Evolutionary conservation across 768 basidiomycete genomes (phyloP).

Genomic region (Hortiboletus flavorubellus): DNA sequence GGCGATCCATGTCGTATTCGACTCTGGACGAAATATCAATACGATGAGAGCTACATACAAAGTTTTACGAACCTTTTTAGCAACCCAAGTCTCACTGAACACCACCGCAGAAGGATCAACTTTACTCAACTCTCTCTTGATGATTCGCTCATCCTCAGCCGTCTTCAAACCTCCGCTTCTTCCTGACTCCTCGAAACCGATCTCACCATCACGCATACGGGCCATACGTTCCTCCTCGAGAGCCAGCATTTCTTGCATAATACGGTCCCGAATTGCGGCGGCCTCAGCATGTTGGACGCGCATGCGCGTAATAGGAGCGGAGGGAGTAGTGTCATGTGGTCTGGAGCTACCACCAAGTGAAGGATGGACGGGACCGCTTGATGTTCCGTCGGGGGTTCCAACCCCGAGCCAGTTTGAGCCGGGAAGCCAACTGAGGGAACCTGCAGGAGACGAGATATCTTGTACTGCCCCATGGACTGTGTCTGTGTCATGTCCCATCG

Average conservation of each 20-base stretch:
- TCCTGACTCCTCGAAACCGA: slow-evolving; percentile 51
- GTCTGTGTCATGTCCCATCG: slow-evolving; percentile 3
- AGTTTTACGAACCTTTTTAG: slow-evolving; percentile 70
- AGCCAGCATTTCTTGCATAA: slow-evolving; percentile 98
- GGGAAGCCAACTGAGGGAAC: slow-evolving; percentile 49
- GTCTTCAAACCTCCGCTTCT: slow-evolving; percentile 51
- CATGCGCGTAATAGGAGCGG: slow-evolving; percentile 49
- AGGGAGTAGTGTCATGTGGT: slow-evolving; percentile 24
- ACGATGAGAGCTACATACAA: not conserved
- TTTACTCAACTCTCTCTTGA: slow-evolving; percentile 89
- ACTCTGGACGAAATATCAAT: slow-evolving; percentile 38
- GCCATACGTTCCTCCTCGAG: slow-evolving; percentile 97
- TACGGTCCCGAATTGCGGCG: slow-evolving; percentile 85
- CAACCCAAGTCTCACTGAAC: slow-evolving; percentile 91
- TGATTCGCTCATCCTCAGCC: slow-evolving; percentile 90
- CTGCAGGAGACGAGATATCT: slow-evolving; percentile 18
- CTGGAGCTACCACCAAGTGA: slow-evolving; percentile 26
- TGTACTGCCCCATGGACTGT: slow-evolving; percentile 2
- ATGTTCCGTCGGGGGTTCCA: slow-evolving; percentile 18
- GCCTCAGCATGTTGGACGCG: slow-evolving; percentile 82
- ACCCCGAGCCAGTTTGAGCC: slow-evolving; percentile 50
- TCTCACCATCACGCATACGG: slow-evolving; percentile 77
- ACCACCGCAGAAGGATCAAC: slow-evolving; percentile 94
- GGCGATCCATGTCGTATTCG: slow-evolving; percentile 92
- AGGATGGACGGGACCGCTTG: slow-evolving; percentile 31